Evolutionary conservation across 768 basidiomycete species (phyloP).

Genomic region (Lepiota brunneoincarnata): DNA sequence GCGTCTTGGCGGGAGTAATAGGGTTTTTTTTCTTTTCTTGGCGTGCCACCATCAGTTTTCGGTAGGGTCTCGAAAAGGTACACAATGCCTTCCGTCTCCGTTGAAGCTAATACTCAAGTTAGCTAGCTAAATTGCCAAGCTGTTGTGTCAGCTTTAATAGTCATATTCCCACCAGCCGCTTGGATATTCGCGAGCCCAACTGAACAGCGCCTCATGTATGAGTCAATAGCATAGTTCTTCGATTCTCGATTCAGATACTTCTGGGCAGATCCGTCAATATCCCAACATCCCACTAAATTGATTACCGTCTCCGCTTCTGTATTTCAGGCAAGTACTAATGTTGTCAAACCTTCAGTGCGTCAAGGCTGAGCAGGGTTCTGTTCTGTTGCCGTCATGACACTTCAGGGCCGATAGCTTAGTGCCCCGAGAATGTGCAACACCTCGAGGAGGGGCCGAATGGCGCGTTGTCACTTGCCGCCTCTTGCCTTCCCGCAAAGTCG

Average conservation of each 20-base stretch:
- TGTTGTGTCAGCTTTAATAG: too few relatives aligned
- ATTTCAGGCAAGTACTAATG: neutral
- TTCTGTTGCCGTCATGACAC: slow-evolving; percentile 2
- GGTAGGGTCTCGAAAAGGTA: neutral
- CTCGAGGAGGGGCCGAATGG: neutral
- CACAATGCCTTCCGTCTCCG: too few relatives aligned
- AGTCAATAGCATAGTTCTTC: neutral
- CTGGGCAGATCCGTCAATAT: neutral
- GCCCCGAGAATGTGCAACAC: neutral
- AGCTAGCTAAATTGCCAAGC: too few relatives aligned
- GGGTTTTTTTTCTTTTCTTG: neutral
- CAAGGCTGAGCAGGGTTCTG: neutral
- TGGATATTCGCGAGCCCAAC: slow-evolving; percentile 1
- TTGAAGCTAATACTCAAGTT: too few relatives aligned
- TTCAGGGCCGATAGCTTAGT: slow-evolving; percentile 2
- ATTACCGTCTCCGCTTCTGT: neutral
- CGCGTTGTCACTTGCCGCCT: slow-evolving; percentile 9
- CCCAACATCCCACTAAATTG: neutral
- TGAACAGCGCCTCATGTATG: neutral
- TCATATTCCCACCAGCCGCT: neutral
- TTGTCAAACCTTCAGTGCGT: slow-evolving; percentile 1
- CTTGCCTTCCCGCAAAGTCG: neutral
- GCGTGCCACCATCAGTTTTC: neutral
- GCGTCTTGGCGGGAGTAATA: neutral
- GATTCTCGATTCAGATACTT: slow-evolving; percentile 3